Base-by-base conservation (phyloP, 306 rosid species). In the Boehmeria nivea region DNA sequence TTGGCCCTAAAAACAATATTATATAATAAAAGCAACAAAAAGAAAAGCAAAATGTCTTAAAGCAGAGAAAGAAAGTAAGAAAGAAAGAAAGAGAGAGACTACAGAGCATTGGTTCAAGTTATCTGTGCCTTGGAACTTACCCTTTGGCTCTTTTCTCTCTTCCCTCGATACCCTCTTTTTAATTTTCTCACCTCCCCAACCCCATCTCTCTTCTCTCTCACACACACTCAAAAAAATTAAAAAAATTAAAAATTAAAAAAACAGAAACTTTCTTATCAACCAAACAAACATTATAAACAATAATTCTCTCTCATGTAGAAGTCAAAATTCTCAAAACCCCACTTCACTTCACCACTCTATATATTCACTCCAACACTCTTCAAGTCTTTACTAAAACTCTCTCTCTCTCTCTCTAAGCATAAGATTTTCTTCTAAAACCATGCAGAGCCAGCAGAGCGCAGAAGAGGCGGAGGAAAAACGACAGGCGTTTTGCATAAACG, bases 101-200 rank as follows among this genome's bases (percentile, higher is more conserved):
- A 72, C 70, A 43, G 23, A 31, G 80, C 93, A 80, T 80, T 77
- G 94, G 78, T 87, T 87, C 80, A 74, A 57, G 96, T 81, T 71
- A 54, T 74, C 42, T 54, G 65, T 64, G 65, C 68, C 70, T 84
- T 82, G 93, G 98, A 81, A 63, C 68, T 69, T 87, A 60, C 80
- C 84, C 72, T 48, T 91, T 91, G 99, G 86, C 87, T 54, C 49
- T 63, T 78, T 54, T 81, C 81, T 68, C 63, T 70, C 68, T 60
- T 54, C 67, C 54, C 65, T 74, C 70, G 95, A 87, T 90, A 50
- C 88, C 77, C 75, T 22, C 31, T 33, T 3, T 8, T 28, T 8
- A 3, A 3, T 28, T 28, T 28, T 51, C 51, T 23, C 56, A 25
- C 13, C 9, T 10, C 19, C 38, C 20, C 38, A n/a, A n/a, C n/a